These are phyloP conservation scores for Phytopythium litorale DNA, from an alignment of 352 stramenopile species.

Conservation along the genomic window DNA sequence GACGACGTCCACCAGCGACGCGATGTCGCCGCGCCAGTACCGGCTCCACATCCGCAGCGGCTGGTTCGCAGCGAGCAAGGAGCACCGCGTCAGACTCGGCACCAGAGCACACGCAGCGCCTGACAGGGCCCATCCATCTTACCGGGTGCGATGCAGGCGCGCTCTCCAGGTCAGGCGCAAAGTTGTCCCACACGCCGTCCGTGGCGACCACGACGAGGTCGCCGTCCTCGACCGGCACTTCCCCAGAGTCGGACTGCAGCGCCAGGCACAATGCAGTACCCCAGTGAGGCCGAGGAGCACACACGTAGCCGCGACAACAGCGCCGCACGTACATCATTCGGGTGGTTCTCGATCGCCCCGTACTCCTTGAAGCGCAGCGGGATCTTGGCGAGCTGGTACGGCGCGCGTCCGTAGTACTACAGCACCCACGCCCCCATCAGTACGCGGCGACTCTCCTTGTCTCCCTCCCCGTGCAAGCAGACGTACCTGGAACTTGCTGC, in stretches of 20 bases:
- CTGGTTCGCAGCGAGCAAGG: constrained; percentile 14
- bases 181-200: constrained; percentile 84
- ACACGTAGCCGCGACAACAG: background rate
- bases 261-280: background rate
- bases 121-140: constrained; percentile 6
- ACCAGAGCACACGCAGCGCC: constrained; percentile 1
- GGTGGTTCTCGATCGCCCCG: constrained; percentile 76
- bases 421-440: constrained; percentile 3
- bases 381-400: constrained; percentile 78
- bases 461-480: background rate
- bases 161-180: constrained; percentile 47
- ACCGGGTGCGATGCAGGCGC: constrained; percentile 54
- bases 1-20: constrained; percentile 56
- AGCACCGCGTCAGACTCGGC: background rate
- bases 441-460: background rate
- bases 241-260: constrained; percentile 57
- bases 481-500: constrained; percentile 65
- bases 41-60: constrained; percentile 56
- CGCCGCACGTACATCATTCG: constrained; percentile 43
- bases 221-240: constrained; percentile 66
- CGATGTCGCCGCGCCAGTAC: constrained; percentile 58
- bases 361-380: constrained; percentile 66
- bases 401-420: constrained; percentile 66
- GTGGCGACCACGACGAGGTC: constrained; percentile 79
- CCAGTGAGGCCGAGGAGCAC: background rate